phyloP scores from a whole-genome alignment of 305 asterid genomes.

The Solanum chacoense region DNA sequence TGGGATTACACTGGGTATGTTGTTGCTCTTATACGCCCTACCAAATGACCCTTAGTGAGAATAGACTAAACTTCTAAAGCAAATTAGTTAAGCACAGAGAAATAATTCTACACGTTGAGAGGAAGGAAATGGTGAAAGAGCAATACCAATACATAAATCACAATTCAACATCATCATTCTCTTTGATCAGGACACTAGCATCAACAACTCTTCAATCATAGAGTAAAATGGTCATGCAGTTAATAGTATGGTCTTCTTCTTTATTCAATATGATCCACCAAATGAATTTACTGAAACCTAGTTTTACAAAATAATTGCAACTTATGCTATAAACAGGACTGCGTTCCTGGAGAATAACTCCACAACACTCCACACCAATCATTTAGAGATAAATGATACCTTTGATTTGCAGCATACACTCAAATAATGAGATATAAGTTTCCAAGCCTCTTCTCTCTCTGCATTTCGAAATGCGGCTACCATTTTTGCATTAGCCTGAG shows the following conservation, averaged over 20 bases:
- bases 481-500: conserved; percentile 53
- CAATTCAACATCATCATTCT: background rate
- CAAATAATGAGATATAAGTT: conserved; percentile 38
- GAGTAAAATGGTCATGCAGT: background rate
- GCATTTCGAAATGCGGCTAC: conserved; percentile 44
- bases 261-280: background rate
- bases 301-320: background rate
- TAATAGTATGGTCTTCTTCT: background rate
- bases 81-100: background rate
- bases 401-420: conserved; percentile 43
- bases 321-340: background rate
- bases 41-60: background rate
- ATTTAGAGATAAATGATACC: conserved; percentile 22
- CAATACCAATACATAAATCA: background rate
- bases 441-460: conserved; percentile 43
- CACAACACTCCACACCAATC: background rate
- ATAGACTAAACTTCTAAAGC: background rate
- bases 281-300: background rate
- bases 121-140: background rate
- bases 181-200: background rate
- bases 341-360: background rate
- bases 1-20: background rate
- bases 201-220: background rate
- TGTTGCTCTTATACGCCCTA: background rate
- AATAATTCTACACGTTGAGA: background rate